phyloP scores from a whole-genome alignment of 2,329 filamentous ascomycete species.

The Blastomyces percursus region DNA sequence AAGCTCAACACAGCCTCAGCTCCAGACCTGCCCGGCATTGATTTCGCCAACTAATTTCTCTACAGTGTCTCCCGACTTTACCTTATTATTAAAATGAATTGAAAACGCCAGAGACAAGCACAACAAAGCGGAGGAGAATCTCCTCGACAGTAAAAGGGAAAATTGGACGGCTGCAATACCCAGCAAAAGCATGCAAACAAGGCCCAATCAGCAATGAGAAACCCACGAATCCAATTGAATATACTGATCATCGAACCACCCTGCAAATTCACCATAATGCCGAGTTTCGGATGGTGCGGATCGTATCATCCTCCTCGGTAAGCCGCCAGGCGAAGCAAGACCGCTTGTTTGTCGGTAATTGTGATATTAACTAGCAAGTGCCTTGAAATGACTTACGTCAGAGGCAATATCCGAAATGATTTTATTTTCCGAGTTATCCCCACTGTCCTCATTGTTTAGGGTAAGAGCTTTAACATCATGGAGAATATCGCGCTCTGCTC shows the following conservation, averaged over 20 bases:
- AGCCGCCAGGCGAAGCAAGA: neutral
- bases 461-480: neutral
- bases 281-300: neutral
- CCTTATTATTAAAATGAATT: too few relatives aligned
- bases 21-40: too few relatives aligned
- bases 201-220: too few relatives aligned
- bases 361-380: neutral
- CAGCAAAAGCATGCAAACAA: neutral
- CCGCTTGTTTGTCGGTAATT: neutral
- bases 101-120: too few relatives aligned
- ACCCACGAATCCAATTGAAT: neutral
- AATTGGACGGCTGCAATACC: too few relatives aligned
- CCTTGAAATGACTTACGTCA: neutral
- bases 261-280: neutral
- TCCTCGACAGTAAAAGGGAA: too few relatives aligned
- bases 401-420: neutral
- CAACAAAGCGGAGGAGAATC: too few relatives aligned
- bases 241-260: neutral
- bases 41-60: too few relatives aligned
- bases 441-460: neutral
- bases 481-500: neutral
- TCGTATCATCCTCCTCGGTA: neutral
- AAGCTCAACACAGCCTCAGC: neutral
- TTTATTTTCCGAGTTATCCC: neutral
- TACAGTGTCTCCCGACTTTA: too few relatives aligned